Evolutionary conservation across 306 rosid species (phyloP), one percentile per base, ranked within the genome.

Genomic region (Cicer chorassanicum): DNA sequence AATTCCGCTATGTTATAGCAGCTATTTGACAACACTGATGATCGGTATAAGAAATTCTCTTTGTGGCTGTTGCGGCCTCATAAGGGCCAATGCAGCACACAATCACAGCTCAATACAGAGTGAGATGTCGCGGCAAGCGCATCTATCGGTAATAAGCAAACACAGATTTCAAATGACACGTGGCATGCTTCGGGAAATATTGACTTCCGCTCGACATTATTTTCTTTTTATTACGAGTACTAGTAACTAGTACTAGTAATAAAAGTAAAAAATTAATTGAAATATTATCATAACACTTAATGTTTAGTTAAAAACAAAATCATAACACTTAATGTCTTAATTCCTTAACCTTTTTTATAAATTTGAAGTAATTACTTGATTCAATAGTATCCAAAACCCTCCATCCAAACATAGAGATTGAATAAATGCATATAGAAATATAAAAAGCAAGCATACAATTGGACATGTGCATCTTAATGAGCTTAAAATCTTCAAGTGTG

Each of bases 401-500:
- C 21, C 5, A 61, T 39, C 50, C 38, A 19, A 39, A 44, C 53
- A 63, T 66, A 45, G 16, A 66, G 13, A 43, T 66, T 4, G 6
- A 19, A 19, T 18, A 66, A 43, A 66, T 5, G 16, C 41, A 48
- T 13, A 68, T 4, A 67, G 56, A 48, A 8, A 38, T 39, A 12
- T 29, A 15, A 6, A 45, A 74, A 48, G 63, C 45, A 51, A 78
- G 15, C 76, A 60, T 78, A 93, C 98, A 89, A 84, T 54, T 89
- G 38, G 97, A 86, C 98, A 93, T 91, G 5, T 91, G 92, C 93
- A 89, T 88, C 91, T 93, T 93, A 36, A 93, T 87, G 78, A 89
- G 97, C 92, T 89, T 93, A 84, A 91, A 93, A 74, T 93, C 97
- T 65, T 88, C 98, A 44, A 93, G 91, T 41, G 94, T 91, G 81